A percentile compares a stretch with the other conserved stretches of the same genome.
These are phyloP conservation scores for Moringa oleifera DNA, from an alignment of 345 rosid genomes.

Conservation along the genomic window DNA sequence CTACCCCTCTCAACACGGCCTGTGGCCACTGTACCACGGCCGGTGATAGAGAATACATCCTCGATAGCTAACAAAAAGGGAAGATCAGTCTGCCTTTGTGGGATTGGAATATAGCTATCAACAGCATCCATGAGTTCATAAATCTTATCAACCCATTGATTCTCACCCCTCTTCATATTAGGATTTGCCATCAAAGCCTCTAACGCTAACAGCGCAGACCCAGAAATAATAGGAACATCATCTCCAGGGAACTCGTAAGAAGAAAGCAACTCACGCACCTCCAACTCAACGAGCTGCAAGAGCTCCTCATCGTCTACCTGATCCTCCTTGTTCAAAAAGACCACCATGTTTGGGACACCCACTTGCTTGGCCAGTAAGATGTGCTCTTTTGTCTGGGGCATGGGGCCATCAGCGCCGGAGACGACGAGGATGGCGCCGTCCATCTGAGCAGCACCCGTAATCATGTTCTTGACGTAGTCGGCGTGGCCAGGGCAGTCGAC, in stretches of 20 bases:
- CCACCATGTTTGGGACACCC: slow-evolving; percentile 90
- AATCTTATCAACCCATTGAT: slow-evolving; percentile 86
- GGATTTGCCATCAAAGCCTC: slow-evolving; percentile 78
- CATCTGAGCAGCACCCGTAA: slow-evolving; percentile 88
- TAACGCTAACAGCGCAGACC: slow-evolving; percentile 78
- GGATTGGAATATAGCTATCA: slow-evolving; percentile 79
- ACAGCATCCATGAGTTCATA: slow-evolving; percentile 90
- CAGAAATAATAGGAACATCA: slow-evolving; percentile 76
- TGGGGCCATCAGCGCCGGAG: slow-evolving; percentile 85
- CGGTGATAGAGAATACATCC: slow-evolving; percentile 87
- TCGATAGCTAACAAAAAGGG: slow-evolving; percentile 87
- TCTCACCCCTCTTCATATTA: slow-evolving; percentile 59
- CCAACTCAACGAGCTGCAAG: slow-evolving; percentile 83
- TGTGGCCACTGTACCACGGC: slow-evolving; percentile 89
- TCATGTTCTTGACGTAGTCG: slow-evolving; percentile 90
- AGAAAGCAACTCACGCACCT: slow-evolving; percentile 86
- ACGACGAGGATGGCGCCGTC: slow-evolving; percentile 88
- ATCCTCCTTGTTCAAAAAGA: slow-evolving; percentile 84
- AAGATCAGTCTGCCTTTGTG: slow-evolving; percentile 73
- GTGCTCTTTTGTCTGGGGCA: slow-evolving; percentile 94
- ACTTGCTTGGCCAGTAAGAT: slow-evolving; percentile 82
- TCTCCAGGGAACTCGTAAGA: slow-evolving; percentile 85
- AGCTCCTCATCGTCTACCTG: slow-evolving; percentile 92
- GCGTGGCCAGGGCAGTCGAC: slow-evolving; percentile 95
- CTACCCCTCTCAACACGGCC: slow-evolving; percentile 92